phyloP scores from a whole-genome alignment of 1,284 basidiomycete genomes.

The Ustilago sp. region DNA sequence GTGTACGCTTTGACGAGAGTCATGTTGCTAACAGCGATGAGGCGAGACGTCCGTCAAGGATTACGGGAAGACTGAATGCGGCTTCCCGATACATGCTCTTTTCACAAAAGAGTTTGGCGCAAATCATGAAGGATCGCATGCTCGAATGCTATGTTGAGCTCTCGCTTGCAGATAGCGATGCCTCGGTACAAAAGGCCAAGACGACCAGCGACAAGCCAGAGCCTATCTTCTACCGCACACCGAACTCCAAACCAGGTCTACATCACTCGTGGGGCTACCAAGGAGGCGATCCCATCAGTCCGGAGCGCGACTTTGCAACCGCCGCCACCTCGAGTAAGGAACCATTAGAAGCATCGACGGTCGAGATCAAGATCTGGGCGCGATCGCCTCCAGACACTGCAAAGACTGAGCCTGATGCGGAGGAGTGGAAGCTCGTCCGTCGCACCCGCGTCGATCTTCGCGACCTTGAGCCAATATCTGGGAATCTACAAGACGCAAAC shows the following conservation, averaged over 20 bases:
- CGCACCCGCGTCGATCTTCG: slow-evolving; percentile 31
- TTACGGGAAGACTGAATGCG: slow-evolving; percentile 20
- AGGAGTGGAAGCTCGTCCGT: slow-evolving; percentile 37
- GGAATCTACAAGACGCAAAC: slow-evolving; percentile 24
- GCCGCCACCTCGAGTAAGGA: background rate
- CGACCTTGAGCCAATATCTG: slow-evolving; percentile 33
- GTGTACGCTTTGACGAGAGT: slow-evolving; percentile 45
- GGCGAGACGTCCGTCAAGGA: slow-evolving; percentile 13
- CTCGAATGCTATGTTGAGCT: slow-evolving; percentile 46
- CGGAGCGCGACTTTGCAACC: slow-evolving; percentile 36
- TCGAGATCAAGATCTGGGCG: slow-evolving; percentile 32
- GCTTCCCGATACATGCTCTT: slow-evolving; percentile 39
- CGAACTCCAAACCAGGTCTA: slow-evolving; percentile 35
- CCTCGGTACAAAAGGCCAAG: background rate
- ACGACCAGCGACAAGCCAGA: background rate
- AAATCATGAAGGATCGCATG: slow-evolving; percentile 52
- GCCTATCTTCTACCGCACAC: slow-evolving; percentile 27
- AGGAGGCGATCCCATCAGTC: slow-evolving; percentile 33
- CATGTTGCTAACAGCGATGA: slow-evolving; percentile 19
- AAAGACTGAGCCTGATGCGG: background rate
- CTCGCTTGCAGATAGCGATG: slow-evolving; percentile 4
- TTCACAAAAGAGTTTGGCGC: slow-evolving; percentile 32
- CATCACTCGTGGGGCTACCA: slow-evolving; percentile 49
- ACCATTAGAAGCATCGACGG: slow-evolving; percentile 6
- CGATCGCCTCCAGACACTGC: slow-evolving; percentile 11